Percentiles rank a stretch among this genome's conserved stretches.
Conservation (phyloP, 2,329 filamentous ascomycete genomes). For the Aureobasidium subglaciale region DNA sequence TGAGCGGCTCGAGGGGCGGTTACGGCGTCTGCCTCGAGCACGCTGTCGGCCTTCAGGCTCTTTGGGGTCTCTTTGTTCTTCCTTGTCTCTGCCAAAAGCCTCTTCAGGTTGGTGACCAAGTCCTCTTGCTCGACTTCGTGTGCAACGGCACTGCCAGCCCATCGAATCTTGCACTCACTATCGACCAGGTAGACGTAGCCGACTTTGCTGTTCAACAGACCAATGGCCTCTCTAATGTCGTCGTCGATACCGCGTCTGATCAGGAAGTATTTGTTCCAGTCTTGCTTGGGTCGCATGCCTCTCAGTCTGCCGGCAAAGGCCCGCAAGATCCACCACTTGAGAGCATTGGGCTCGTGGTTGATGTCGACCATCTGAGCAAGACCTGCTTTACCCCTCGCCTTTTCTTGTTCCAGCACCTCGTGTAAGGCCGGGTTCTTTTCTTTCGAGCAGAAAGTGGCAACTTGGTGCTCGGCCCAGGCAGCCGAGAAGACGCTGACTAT, state of each 20-base stretch:
- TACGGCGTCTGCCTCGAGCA: not conserved
- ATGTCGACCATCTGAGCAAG: conserved; percentile 71
- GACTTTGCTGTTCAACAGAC: conserved; percentile 79
- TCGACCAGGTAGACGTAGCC: conserved; percentile 93
- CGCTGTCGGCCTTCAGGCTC: not conserved
- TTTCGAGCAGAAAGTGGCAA: conserved; percentile 60
- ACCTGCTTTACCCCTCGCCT: conserved; percentile 29
- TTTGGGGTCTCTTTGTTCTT: conserved; percentile 2
- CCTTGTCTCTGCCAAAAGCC: conserved; percentile 51
- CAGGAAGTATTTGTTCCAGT: conserved; percentile 54
- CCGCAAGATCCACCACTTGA: conserved; percentile 54
- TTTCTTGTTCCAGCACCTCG: conserved; percentile 48
- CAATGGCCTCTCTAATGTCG: conserved; percentile 51
- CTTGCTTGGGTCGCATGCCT: conserved; percentile 39
- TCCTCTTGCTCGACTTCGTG: conserved; percentile 59
- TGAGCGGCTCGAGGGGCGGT: not conserved
- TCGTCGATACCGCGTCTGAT: conserved; percentile 51
- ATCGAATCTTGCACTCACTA: conserved; percentile 78
- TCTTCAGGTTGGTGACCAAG: conserved; percentile 57
- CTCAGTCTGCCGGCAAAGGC: conserved; percentile 48
- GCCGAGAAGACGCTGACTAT: conserved; percentile 77
- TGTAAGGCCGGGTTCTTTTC: conserved; percentile 64
- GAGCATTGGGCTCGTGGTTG: conserved; percentile 75
- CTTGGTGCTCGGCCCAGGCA: conserved; percentile 79
- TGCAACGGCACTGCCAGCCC: conserved; percentile 76